Percentiles rank a stretch among this genome's conserved stretches.
Conservation (phyloP, 495 filamentous ascomycete genomes). For the Lasiosphaeriaceae sp. region DNA sequence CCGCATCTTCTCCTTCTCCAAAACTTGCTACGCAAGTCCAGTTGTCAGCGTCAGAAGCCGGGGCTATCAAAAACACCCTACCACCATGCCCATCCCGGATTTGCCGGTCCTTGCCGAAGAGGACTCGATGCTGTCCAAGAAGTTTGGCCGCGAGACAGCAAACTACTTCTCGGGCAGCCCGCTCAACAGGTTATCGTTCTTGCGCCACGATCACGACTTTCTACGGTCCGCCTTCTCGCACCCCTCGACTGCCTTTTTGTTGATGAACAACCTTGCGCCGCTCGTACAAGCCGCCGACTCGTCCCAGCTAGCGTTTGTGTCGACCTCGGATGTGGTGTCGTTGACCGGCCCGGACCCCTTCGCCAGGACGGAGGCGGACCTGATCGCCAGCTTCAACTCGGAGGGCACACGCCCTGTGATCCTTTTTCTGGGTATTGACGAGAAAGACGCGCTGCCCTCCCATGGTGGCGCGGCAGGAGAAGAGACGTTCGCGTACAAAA, state of each 20-base stretch:
- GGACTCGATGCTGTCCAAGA: constrained; percentile 79
- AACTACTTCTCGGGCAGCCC: constrained; percentile 90
- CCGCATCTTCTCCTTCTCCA: too few species aligned
- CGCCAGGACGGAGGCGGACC: constrained; percentile 65
- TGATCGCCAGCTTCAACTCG: constrained; percentile 72
- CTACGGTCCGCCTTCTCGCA: constrained; percentile 72
- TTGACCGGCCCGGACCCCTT: constrained; percentile 73
- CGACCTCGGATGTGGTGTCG: constrained; percentile 57
- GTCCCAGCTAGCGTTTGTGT: constrained; percentile 56
- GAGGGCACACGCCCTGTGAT: constrained; percentile 58
- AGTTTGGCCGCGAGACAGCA: constrained; percentile 83
- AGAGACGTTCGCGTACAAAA: constrained; percentile 34
- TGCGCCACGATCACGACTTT: constrained; percentile 75
- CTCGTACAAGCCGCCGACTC: constrained; percentile 54
- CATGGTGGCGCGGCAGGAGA: not conserved
- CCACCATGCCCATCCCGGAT: constrained; percentile 32
- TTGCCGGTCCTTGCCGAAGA: constrained; percentile 52
- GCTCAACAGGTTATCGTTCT: constrained; percentile 69
- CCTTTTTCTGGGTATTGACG: constrained; percentile 85
- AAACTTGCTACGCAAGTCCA: too few species aligned
- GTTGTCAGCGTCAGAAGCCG: too few species aligned
- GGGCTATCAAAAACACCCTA: too few species aligned
- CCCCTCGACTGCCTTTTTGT: constrained; percentile 64
- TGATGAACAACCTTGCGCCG: constrained; percentile 76
- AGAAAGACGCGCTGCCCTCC: constrained; percentile 41